phyloP scores from a whole-genome alignment of 148 eudicot genomes.

The Fagopyrum homotropicum region DNA sequence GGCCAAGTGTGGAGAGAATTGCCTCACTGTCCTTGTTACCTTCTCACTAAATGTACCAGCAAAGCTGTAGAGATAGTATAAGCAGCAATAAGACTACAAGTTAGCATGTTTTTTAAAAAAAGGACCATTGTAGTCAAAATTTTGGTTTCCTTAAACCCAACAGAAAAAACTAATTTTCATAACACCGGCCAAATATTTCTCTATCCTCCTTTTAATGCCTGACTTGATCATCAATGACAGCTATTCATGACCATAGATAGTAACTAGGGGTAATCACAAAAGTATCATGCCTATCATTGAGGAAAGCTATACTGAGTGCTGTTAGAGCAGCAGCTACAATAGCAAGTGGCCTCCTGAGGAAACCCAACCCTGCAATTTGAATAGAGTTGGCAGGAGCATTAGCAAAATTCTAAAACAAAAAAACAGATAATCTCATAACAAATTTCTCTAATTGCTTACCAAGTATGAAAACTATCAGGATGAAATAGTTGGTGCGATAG shows the following conservation, averaged over 20 bases:
- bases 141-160: conserved; percentile 5
- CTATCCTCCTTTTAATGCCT: neutral
- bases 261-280: neutral
- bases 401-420: neutral
- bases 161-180: neutral
- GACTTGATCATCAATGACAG: neutral
- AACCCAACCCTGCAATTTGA: conserved; percentile 60
- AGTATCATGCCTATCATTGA: conserved; percentile 75
- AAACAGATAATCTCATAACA: neutral
- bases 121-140: neutral
- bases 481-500: conserved; percentile 90
- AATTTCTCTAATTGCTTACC: conserved; percentile 36
- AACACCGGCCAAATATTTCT: neutral
- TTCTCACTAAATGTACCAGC: conserved; percentile 88
- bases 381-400: neutral
- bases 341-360: conserved; percentile 80
- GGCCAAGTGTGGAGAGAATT: conserved; percentile 90
- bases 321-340: conserved; percentile 82
- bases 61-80: conserved; percentile 50
- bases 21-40: conserved; percentile 82
- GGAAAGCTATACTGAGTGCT: conserved; percentile 71
- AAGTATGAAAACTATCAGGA: conserved; percentile 75
- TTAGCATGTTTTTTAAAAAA: neutral
- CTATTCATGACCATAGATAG: conserved; percentile 1
- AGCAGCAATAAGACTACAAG: neutral